Evolutionary conservation across 371 early-diverging fungal species (phyloP), one percentile per base, ranked within the genome.

Genomic region (Encephalitozoon hellem): DNA sequence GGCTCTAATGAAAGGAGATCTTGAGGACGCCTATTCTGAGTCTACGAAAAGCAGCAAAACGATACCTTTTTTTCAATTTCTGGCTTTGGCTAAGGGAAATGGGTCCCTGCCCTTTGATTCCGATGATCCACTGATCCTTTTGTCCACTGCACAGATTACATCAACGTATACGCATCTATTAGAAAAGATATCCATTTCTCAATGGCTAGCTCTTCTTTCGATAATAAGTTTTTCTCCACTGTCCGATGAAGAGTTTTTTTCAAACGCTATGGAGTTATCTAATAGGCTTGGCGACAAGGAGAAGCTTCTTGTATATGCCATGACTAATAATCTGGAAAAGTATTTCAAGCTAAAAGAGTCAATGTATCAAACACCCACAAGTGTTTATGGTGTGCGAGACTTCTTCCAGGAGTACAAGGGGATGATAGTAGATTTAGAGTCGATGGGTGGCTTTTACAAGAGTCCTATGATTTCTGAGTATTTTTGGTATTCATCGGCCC

Each of bases 401-500:
- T 72, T 72, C n/a, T 72, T 72, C 65, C 25, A 49, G 34, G 28
- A 51, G 26, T 72, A 72, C 51, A 53, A 49, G 9, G 34, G 25
- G 3, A 41, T 52, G 39, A 9, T 72, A 6, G 5, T 12, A 30
- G 38, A 34, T 9, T 8, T 72, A 8, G 65, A 63, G 18, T 38
- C 38, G 15, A 34, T 72, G 45, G 65, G 65, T 34, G n/a, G 47
- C 15, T 11, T 34, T 47, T 72, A 45, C 21, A 41, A 65, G 6
- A 41, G 64, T 39, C 49, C 42, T 4, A 15, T 72, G n/a, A 26
- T 72, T 32, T 49, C 45, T 49, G 73, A 72, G 47, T 72, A 49
- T 49, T 63, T 72, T 47, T 65, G 73, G 73, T 72, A 47, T 72
- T 65, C 30, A 32, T 49, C 25, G n/a, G 28, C 30, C 15, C 65